phyloP scores from a whole-genome alignment of 306 rosid genomes.

The Castanopsis chinensis region DNA sequence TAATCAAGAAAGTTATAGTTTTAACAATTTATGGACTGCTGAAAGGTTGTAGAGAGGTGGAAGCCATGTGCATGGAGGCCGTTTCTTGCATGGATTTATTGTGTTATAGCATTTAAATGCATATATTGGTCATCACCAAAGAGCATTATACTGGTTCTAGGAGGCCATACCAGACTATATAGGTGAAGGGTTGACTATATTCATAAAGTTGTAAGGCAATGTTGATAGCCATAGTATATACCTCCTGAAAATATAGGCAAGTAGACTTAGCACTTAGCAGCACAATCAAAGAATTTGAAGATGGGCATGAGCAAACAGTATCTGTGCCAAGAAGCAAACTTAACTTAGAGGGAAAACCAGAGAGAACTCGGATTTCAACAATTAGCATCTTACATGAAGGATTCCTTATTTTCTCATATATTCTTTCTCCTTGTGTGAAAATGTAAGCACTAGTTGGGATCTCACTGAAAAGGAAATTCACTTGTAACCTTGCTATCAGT shows the following conservation, averaged over 20 bases:
- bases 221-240: neutral
- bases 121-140: constrained; percentile 16
- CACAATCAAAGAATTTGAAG: neutral
- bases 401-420: neutral
- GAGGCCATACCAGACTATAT: neutral
- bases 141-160: neutral
- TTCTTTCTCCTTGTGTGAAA: neutral
- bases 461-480: constrained; percentile 22
- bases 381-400: neutral
- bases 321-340: neutral
- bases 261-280: neutral
- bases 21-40: constrained; percentile 8
- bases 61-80: constrained; percentile 22
- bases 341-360: neutral
- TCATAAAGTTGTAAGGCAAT: constrained; percentile 17
- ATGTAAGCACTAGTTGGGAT: constrained; percentile 15
- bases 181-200: constrained; percentile 9
- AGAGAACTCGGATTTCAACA: neutral
- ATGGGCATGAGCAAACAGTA: neutral
- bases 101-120: constrained; percentile 17
- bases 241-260: constrained; percentile 1
- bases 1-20: constrained; percentile 32
- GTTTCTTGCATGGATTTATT: constrained; percentile 11
- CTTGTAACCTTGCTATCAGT: neutral
- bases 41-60: constrained; percentile 7